Conservation (phyloP, 257 asterid species). For the Ehretia macrophylla region DNA sequence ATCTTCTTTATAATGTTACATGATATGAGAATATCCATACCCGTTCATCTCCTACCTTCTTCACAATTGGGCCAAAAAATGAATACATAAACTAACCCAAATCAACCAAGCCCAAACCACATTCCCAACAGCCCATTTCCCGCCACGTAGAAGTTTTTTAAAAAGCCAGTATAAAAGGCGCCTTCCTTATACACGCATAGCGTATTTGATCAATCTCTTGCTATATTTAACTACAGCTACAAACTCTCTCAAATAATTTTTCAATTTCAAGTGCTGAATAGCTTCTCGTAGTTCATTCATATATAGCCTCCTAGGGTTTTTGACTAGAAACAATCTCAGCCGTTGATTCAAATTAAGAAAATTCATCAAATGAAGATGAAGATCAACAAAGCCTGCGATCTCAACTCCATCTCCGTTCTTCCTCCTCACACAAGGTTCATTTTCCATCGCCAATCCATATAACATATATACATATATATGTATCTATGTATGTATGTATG, state of each 20-base stretch:
- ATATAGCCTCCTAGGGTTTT: neutral
- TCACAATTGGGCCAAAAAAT: no score
- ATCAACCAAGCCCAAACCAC: no score
- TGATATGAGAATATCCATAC: no score
- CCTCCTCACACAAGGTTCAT: slow-evolving; percentile 84
- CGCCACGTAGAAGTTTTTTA: neutral
- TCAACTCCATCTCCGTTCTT: slow-evolving; percentile 86
- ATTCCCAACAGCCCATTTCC: neutral
- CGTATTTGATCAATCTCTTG: no score
- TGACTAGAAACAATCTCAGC: neutral
- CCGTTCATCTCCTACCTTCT: no score
- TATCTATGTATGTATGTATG: no score
- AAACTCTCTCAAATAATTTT: neutral
- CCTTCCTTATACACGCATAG: no score
- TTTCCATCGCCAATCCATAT: neutral
- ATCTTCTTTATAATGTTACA: no score
- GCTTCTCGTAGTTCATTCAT: neutral
- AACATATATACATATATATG: no score
- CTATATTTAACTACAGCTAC: neutral
- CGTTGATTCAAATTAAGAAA: neutral
- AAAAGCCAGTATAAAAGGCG: neutral
- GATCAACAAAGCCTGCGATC: slow-evolving; percentile 88
- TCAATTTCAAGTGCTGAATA: neutral
- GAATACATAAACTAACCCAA: no score
- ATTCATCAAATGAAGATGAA: slow-evolving; percentile 61